Evolutionary conservation across 2,329 filamentous ascomycete species (phyloP).

Genomic region (Geoglossum cookeanum): DNA sequence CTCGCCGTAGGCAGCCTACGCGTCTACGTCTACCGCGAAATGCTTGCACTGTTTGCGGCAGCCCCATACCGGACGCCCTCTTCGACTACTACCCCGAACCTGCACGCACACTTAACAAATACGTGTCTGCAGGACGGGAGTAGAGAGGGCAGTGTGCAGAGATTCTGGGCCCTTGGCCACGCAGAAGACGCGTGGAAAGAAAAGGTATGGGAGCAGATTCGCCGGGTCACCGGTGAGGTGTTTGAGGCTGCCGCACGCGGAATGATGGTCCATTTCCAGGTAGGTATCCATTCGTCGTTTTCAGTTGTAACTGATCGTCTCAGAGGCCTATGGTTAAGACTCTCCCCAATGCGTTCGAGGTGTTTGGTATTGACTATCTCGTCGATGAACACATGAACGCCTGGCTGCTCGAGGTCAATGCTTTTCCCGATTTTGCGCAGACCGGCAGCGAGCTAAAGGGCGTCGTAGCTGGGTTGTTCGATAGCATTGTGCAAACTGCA

Average conservation of each 20-base stretch:
- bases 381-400: slow-evolving; percentile 44
- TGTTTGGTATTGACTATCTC: slow-evolving; percentile 82
- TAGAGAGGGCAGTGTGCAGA: slow-evolving; percentile 45
- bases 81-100: slow-evolving; percentile 1
- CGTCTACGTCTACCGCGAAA: slow-evolving; percentile 71
- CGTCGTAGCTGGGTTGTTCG: slow-evolving; percentile 60
- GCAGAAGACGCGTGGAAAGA: slow-evolving; percentile 29
- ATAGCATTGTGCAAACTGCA: slow-evolving; percentile 47
- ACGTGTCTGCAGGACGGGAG: slow-evolving; percentile 63
- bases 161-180: slow-evolving; percentile 52
- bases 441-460: slow-evolving; percentile 56
- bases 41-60: slow-evolving; percentile 84
- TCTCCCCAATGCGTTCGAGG: slow-evolving; percentile 71
- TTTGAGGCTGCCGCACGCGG: slow-evolving; percentile 73
- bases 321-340: slow-evolving; percentile 20
- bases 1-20: slow-evolving; percentile 59
- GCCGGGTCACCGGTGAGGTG: slow-evolving; percentile 49
- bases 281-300: not conserved
- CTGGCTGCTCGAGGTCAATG: slow-evolving; percentile 83
- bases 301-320: not conserved
- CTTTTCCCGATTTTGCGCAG: slow-evolving; percentile 90
- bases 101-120: slow-evolving; percentile 61
- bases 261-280: slow-evolving; percentile 80
- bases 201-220: slow-evolving; percentile 55
- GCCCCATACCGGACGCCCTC: slow-evolving; percentile 47